A percentile compares a stretch with the other conserved stretches of the same genome.
These are phyloP conservation scores for Colletotrichum coccodes DNA, from an alignment of 2,329 filamentous ascomycete genomes.

Conservation along the genomic window DNA sequence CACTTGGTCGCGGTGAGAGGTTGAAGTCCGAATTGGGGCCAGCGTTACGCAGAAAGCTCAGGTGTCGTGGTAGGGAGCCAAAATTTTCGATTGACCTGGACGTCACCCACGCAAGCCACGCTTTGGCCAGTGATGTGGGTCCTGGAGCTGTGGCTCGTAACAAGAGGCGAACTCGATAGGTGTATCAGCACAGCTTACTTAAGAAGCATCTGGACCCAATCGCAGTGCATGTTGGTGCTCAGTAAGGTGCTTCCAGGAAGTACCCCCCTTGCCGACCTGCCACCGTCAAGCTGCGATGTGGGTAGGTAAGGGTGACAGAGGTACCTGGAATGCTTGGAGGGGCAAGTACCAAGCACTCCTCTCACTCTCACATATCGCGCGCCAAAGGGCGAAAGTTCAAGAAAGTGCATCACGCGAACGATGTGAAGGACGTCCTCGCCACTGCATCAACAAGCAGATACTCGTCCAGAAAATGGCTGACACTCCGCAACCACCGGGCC, in stretches of 20 bases:
- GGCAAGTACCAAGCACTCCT: neutral
- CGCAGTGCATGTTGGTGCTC: neutral
- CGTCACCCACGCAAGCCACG: conserved; percentile 5
- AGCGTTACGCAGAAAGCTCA: neutral
- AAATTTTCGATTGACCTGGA: conserved; percentile 21
- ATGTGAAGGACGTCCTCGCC: conserved; percentile 26
- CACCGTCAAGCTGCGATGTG: neutral
- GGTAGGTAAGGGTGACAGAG: no score
- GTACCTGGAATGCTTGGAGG: neutral
- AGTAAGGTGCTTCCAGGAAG: neutral
- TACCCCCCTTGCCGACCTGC: neutral
- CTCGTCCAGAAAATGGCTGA: conserved; percentile 39
- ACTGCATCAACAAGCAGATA: neutral
- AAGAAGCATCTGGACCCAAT: neutral
- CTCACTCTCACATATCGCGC: neutral
- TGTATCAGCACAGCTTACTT: neutral
- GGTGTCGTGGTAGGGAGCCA: neutral
- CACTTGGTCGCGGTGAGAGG: conserved; percentile 3
- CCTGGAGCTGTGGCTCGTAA: neutral
- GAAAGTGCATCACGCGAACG: neutral
- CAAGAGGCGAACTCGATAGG: no score
- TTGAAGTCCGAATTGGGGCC: neutral
- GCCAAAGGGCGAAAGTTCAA: neutral
- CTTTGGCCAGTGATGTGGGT: neutral
- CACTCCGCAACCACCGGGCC: conserved; percentile 33